Conservation (phyloP, 2,329 filamentous ascomycete species). For the Ophiostoma tasmaniense region DNA sequence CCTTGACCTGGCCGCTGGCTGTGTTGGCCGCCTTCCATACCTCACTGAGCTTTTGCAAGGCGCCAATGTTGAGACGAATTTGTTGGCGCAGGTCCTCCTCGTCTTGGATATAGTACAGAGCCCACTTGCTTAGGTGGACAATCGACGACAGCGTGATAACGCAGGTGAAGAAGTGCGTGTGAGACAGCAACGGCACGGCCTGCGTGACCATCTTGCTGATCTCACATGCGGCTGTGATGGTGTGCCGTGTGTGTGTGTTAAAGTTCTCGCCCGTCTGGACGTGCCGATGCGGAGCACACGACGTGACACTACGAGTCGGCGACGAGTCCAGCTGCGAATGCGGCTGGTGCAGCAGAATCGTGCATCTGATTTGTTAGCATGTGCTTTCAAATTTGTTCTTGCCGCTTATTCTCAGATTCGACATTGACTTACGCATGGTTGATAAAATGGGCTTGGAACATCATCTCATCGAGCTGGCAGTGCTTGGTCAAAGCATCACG, state of each 20-base stretch:
- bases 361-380: constrained; percentile 29
- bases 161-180: constrained; percentile 80
- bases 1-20: constrained; percentile 64
- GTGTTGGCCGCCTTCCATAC: constrained; percentile 66
- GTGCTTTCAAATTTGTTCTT: not conserved
- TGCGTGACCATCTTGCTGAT: constrained; percentile 69
- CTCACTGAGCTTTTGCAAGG: constrained; percentile 57
- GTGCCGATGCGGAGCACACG: constrained; percentile 54
- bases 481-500: constrained; percentile 59
- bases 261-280: constrained; percentile 43
- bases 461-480: constrained; percentile 74
- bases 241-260: constrained; percentile 69
- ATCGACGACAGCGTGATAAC: constrained; percentile 70
- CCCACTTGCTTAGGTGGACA: constrained; percentile 75
- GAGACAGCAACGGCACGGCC: constrained; percentile 60
- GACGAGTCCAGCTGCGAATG: constrained; percentile 64
- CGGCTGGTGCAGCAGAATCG: constrained; percentile 72
- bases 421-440: constrained; percentile 36
- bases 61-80: constrained; percentile 70
- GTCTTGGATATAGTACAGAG: constrained; percentile 51
- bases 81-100: constrained; percentile 63
- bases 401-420: not conserved
- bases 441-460: constrained; percentile 87
- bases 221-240: constrained; percentile 67
- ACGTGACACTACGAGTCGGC: constrained; percentile 49